Percentiles rank a stretch among this genome's conserved stretches.
Evolutionary conservation across 2,329 filamentous ascomycete genomes (phyloP).

Genomic region (Trichoderma guizhouense): DNA sequence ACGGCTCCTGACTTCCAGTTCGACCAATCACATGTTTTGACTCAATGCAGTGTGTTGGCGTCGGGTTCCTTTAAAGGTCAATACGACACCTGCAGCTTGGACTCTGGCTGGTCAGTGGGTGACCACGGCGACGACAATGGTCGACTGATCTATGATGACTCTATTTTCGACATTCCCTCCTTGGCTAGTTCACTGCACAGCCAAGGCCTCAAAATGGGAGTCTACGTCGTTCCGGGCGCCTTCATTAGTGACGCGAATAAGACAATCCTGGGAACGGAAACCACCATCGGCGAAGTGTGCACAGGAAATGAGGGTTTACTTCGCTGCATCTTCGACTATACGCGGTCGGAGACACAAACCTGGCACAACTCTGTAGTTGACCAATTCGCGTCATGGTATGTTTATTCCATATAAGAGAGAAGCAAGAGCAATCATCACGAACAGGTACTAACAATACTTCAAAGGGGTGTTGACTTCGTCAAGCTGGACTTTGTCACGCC

Average conservation of each 20-base stretch:
- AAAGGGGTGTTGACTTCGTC: slow-evolving; percentile 23
- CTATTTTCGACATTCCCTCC: slow-evolving; percentile 21
- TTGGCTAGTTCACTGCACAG: slow-evolving; percentile 20
- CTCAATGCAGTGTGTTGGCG: slow-evolving; percentile 21
- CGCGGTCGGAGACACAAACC: slow-evolving; percentile 18
- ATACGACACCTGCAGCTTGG: slow-evolving; percentile 22
- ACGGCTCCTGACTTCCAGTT: slow-evolving; percentile 16
- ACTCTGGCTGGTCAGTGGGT: slow-evolving; percentile 24
- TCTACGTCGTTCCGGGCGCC: slow-evolving; percentile 23
- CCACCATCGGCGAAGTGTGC: slow-evolving; percentile 22
- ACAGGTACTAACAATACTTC: neutral
- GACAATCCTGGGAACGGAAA: slow-evolving; percentile 20
- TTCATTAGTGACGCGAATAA: slow-evolving; percentile 20
- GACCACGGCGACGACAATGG: slow-evolving; percentile 22
- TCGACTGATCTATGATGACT: slow-evolving; percentile 20
- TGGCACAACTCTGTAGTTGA: slow-evolving; percentile 22
- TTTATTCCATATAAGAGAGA: neutral
- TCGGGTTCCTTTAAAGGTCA: slow-evolving; percentile 3
- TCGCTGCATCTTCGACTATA: slow-evolving; percentile 23
- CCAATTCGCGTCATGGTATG: slow-evolving; percentile 23
- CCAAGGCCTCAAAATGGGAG: slow-evolving; percentile 19
- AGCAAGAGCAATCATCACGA: neutral
- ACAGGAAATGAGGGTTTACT: slow-evolving; percentile 20
- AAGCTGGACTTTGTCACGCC: slow-evolving; percentile 24
- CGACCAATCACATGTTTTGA: slow-evolving; percentile 21